Base-by-base conservation (phyloP, 2,329 filamentous ascomycete genomes). In the Ceratocystis colombiana region DNA sequence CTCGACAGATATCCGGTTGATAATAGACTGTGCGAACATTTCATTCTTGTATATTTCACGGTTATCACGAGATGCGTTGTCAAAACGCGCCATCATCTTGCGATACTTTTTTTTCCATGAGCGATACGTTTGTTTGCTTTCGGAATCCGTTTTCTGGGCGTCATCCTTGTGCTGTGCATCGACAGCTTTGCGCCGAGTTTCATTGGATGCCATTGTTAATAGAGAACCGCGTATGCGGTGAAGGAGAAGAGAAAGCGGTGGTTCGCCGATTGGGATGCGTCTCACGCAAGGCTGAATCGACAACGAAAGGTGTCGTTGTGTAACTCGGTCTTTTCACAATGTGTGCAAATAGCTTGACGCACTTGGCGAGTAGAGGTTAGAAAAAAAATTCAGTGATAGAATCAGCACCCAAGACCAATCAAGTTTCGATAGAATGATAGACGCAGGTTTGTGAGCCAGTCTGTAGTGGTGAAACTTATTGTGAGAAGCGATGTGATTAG, bases 61-160 rank as follows among this genome's bases (percentile, higher is more conserved):
- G 74, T 90, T 89, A 70, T 90, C 85, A 67, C 87, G 83, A 83
- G 92, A 89, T 72, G 84, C 85, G 63, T 85, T 80, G 71, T 94
- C 88, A 73, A 94, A 95, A 33, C 81, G 79, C 74, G 88, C 81
- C 76, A 88, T 87, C 85, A 94, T 89, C 81, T 95, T 95, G 72
- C 88, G 88, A 76, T 95, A 99, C 80, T 99, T 99, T 78, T 96
- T 96, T 82, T 89, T 90, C 80, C 82, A 88, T 57, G 84, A 88
- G 73, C 84, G 87, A 75, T 87, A 84, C 3, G 78, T 82, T 72
- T 77, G 79, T 75, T 78, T 81, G 66, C 74, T 72, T 71, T 80
- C 78, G 67, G 57, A 79, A 78, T 68, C 80, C 78, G 69, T 74
- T 73, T 70, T 80, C 79, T 70, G 46, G 28, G 62, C 41, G 17